Base-by-base conservation (phyloP, 768 basidiomycete species). In the Pholiota microspora region DNA sequence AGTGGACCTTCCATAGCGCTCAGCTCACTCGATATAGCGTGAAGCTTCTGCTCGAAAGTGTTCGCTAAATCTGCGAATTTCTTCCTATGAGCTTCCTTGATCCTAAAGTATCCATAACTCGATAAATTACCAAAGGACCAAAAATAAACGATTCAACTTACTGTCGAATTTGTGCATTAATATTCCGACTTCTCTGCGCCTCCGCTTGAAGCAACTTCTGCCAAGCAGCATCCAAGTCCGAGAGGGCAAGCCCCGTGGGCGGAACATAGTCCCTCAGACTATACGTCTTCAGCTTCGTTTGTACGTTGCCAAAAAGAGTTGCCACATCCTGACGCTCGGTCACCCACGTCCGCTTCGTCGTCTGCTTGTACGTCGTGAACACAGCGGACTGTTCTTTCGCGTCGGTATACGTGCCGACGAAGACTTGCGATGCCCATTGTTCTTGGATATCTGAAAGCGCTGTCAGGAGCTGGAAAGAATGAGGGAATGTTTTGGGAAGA, bases 241-340 rank as follows among this genome's bases (percentile, higher is more conserved):
- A 72, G 27, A 87, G 76, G 21, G 84, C 73, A 16, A 94, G 71
- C 2, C 91, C 94, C 3, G 71, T 66, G 2, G 86, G 83, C 10
- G 97, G 94, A 21, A 86, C 77, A 69, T 95, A 98, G 63, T 91
- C 85, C 55, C 84, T 77, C 61, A 99, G 67, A 8, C 87, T 84
- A 73, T 98, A 98, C 21, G 95, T 98, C 69, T 80, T 82, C 53
- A 98, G 73, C 70, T 98, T 98, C 0, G 93, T 96, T 69, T 94
- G 92, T 25, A 99, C 86, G 64, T 97, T 96, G 2, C 90, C 87
- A 59, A 98, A 92, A 12, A 98, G 79, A 1, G 89, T 91, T 7
- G 85, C 83, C 8, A 97, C 73, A 55, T 95, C 94, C 65, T 93
- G 89, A 65, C 88, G 84, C 70, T 98, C 95, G 7, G 84, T 86